phyloP scores from a whole-genome alignment of 2,329 filamentous ascomycete genomes.

The Claviceps cyperi region DNA sequence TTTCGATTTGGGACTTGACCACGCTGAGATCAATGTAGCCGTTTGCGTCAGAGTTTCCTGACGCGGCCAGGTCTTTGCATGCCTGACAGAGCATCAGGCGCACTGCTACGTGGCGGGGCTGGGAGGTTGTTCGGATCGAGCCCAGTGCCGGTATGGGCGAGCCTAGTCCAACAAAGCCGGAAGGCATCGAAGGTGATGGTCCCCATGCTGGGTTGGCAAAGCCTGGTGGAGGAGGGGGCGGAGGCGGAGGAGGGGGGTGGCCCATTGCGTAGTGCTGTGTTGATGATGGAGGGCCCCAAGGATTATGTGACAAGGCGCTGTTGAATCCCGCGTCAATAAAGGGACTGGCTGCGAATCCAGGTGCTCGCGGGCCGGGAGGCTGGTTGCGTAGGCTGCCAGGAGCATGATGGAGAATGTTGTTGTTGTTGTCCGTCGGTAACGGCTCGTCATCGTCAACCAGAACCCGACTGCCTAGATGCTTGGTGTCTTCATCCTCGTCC shows the following conservation, averaged over 20 bases:
- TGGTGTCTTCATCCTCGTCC: constrained; percentile 52
- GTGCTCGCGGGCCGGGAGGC: constrained; percentile 31
- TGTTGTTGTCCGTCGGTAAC: constrained; percentile 20
- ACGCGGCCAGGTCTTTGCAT: constrained; percentile 47
- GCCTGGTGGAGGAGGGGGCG: constrained; percentile 27
- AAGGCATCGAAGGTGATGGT: constrained; percentile 19
- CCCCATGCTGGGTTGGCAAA: constrained; percentile 28
- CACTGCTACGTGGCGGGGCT: constrained; percentile 53
- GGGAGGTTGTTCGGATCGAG: constrained; percentile 22
- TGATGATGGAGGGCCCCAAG: constrained; percentile 26
- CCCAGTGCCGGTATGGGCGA: constrained; percentile 17
- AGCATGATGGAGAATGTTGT: background rate
- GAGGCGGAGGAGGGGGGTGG: background rate
- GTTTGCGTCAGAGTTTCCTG: constrained; percentile 28
- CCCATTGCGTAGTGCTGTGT: constrained; percentile 16
- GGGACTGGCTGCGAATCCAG: constrained; percentile 24
- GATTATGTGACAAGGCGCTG: constrained; percentile 17
- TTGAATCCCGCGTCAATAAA: constrained; percentile 29
- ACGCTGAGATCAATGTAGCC: constrained; percentile 56
- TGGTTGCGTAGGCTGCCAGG: constrained; percentile 29
- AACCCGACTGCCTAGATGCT: constrained; percentile 81
- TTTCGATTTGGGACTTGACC: constrained; percentile 52
- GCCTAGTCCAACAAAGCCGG: constrained; percentile 20
- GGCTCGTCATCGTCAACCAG: constrained; percentile 63
- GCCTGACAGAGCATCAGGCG: constrained; percentile 64